These are phyloP conservation scores for Sporothrix phasma DNA, from an alignment of 2,329 filamentous ascomycete genomes.

Conservation along the genomic window DNA sequence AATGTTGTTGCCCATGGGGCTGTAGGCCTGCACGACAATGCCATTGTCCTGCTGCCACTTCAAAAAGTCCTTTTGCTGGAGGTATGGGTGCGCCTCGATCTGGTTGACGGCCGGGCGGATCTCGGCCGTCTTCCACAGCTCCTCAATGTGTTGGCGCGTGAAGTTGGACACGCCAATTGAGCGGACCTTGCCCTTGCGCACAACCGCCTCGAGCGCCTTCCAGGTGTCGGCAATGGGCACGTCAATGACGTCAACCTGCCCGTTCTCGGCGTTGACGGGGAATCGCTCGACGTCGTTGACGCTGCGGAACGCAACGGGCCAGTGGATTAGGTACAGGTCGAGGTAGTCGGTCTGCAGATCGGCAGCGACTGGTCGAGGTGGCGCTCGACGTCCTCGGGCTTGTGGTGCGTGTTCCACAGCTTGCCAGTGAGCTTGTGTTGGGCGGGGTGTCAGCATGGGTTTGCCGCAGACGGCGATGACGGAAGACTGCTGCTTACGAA, in stretches of 20 bases:
- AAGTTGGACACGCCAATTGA: constrained; percentile 54
- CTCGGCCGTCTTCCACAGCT: constrained; percentile 38
- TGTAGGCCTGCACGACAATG: constrained; percentile 55
- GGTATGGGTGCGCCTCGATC: constrained; percentile 61
- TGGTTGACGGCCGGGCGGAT: constrained; percentile 45
- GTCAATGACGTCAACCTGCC: constrained; percentile 29
- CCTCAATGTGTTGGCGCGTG: constrained; percentile 47
- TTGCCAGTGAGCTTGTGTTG: constrained; percentile 41
- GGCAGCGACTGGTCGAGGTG: constrained; percentile 39
- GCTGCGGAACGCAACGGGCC: constrained; percentile 29
- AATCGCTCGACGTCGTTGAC: background rate
- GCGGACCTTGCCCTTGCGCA: constrained; percentile 40
- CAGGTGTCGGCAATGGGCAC: constrained; percentile 32
- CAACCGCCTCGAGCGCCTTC: constrained; percentile 47
- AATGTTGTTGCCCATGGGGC: constrained; percentile 40
- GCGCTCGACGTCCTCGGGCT: constrained; percentile 34
- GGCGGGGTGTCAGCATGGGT: constrained; percentile 32
- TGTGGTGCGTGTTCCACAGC: constrained; percentile 49
- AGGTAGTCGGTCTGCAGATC: constrained; percentile 43
- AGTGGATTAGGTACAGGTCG: constrained; percentile 43
- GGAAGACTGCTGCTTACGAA: constrained; percentile 25
- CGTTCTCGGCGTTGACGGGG: constrained; percentile 5
- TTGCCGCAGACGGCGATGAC: background rate
- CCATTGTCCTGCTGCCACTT: constrained; percentile 42
- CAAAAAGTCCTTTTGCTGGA: constrained; percentile 48